Conservation (phyloP, 192 early-diverging fungal species). For the Pecoramyces ruminantium region DNA sequence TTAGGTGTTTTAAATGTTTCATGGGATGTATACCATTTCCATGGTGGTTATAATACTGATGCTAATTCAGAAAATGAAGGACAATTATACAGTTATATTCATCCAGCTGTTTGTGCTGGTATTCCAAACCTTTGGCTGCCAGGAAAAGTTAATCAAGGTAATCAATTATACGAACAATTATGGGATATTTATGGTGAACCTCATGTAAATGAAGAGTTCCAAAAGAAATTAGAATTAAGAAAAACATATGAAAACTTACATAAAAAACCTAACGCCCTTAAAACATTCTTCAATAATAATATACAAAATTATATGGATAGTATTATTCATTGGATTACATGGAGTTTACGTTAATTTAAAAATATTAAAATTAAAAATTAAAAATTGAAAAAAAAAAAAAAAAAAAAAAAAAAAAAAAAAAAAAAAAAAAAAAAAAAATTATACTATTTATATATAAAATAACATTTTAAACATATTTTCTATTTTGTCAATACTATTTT, state of each 20-base stretch:
- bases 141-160: not conserved
- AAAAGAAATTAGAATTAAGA: not conserved
- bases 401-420: not conserved
- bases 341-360: not conserved
- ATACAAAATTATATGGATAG: not conserved
- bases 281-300: not conserved
- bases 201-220: not conserved
- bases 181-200: not conserved
- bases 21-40: not conserved
- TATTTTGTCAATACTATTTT: too few relatives aligned
- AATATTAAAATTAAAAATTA: not conserved
- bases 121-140: not conserved
- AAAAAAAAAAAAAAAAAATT: too few relatives aligned
- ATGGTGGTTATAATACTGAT: not conserved
- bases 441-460: too few relatives aligned
- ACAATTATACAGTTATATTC: not conserved
- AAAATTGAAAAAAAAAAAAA: too few relatives aligned
- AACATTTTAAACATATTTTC: too few relatives aligned
- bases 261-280: not conserved
- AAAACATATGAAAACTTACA: not conserved
- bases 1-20: not conserved
- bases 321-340: not conserved
- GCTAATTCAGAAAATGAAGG: not conserved
- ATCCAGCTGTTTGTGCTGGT: not conserved
- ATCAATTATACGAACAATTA: not conserved